Conservation (phyloP, 116 monocot genomes). For the Trichopus zeylanicus region DNA sequence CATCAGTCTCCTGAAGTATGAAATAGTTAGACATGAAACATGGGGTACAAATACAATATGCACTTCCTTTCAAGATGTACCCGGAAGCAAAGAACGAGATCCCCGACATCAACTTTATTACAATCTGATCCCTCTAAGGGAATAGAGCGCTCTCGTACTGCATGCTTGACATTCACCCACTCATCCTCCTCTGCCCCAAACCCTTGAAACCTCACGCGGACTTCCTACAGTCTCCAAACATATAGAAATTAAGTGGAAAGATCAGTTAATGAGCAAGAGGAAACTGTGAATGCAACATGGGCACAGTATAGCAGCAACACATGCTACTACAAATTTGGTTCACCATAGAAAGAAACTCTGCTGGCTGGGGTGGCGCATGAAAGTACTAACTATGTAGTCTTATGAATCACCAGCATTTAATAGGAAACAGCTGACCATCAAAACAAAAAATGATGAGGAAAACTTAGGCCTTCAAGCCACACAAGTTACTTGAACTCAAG, state of each 20-base stretch:
- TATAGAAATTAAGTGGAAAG: neutral
- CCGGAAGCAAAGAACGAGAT: constrained; percentile 65
- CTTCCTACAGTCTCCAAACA: constrained; percentile 37
- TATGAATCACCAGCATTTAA: no score
- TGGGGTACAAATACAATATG: neutral
- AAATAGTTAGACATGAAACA: neutral
- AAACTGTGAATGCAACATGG: no score
- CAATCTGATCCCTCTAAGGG: constrained; percentile 68
- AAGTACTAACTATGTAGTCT: no score
- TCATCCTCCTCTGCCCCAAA: constrained; percentile 74
- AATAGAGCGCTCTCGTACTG: constrained; percentile 55
- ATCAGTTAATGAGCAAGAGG: no score
- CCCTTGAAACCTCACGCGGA: constrained; percentile 53
- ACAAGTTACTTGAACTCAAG: no score
- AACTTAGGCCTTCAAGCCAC: no score
- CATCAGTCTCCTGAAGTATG: constrained; percentile 43
- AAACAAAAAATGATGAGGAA: no score
- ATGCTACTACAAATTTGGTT: neutral
- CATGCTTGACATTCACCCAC: constrained; percentile 65
- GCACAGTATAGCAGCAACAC: no score
- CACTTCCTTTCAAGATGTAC: constrained; percentile 12
- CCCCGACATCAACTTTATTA: constrained; percentile 44
- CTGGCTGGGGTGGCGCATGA: no score
- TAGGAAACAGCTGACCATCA: no score
- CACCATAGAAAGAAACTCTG: neutral